phyloP scores from a whole-genome alignment of 2,329 filamentous ascomycete species.

The Elsinoe arachidis region DNA sequence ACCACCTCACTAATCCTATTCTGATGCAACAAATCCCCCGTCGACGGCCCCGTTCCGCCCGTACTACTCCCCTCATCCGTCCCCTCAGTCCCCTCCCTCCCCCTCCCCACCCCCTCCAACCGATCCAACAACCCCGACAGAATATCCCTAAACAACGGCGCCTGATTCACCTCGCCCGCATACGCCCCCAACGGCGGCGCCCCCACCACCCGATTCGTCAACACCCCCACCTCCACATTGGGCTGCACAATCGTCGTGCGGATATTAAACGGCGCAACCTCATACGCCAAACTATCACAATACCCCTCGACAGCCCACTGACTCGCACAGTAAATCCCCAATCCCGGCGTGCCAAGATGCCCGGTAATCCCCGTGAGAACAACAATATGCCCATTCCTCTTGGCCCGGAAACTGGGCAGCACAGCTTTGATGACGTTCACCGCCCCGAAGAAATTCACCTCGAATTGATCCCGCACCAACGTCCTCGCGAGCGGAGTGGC shows the following conservation, averaged over 20 bases:
- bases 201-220: constrained; percentile 80
- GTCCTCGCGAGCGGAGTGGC: constrained; percentile 64
- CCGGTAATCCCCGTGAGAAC: constrained; percentile 83
- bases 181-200: constrained; percentile 68
- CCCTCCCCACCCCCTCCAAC: constrained; percentile 43
- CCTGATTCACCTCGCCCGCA: constrained; percentile 60
- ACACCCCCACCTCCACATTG: constrained; percentile 79
- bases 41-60: constrained; percentile 30
- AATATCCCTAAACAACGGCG: constrained; percentile 75
- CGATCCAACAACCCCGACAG: constrained; percentile 69
- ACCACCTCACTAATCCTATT: constrained; percentile 58
- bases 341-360: constrained; percentile 83
- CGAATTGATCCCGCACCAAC: constrained; percentile 83
- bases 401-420: constrained; percentile 68
- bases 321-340: constrained; percentile 83
- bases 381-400: constrained; percentile 82
- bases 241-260: constrained; percentile 94
- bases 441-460: constrained; percentile 88
- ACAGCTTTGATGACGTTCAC: constrained; percentile 91
- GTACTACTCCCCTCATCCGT: constrained; percentile 5
- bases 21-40: constrained; percentile 39
- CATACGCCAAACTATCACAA: constrained; percentile 88
- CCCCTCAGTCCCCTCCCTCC: constrained; percentile 25
- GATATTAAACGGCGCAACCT: constrained; percentile 91
- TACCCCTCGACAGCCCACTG: constrained; percentile 95